Evolutionary conservation across 2,329 filamentous ascomycete species (phyloP).

Genomic region (Chrysoporthe deuterocubensis): DNA sequence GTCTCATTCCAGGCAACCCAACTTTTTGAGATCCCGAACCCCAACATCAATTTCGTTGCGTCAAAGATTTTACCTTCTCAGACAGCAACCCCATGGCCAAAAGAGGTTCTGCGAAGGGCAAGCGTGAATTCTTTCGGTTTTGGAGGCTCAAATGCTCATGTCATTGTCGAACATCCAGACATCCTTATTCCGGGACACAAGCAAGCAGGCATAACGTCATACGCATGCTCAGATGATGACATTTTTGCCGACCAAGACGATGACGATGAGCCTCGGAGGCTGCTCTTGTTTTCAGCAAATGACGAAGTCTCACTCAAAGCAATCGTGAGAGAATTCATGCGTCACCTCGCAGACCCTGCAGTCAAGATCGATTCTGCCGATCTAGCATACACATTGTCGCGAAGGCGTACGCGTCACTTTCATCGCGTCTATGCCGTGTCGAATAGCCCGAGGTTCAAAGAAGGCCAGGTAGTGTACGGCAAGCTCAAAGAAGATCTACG

Average conservation of each 20-base stretch:
- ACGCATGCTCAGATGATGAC: background rate
- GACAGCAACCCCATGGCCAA: too few relatives aligned
- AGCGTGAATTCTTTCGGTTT: too few relatives aligned
- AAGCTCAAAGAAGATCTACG: slow-evolving; percentile 10
- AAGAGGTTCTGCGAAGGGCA: too few relatives aligned
- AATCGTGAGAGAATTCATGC: background rate
- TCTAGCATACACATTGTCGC: slow-evolving; percentile 30
- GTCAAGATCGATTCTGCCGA: slow-evolving; percentile 14
- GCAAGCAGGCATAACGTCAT: background rate
- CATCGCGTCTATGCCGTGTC: slow-evolving; percentile 23
- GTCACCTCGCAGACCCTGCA: slow-evolving; percentile 1
- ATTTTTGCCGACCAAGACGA: background rate
- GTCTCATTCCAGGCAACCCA: slow-evolving; percentile 53
- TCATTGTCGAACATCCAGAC: too few relatives aligned
- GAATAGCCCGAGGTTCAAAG: background rate
- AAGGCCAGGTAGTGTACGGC: slow-evolving; percentile 3
- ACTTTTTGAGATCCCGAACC: slow-evolving; percentile 55
- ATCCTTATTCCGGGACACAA: too few relatives aligned
- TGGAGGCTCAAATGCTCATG: too few relatives aligned
- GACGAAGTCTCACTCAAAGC: slow-evolving; percentile 30
- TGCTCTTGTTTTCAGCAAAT: slow-evolving; percentile 26
- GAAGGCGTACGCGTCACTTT: slow-evolving; percentile 20
- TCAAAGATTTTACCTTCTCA: too few relatives aligned
- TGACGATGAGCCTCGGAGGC: slow-evolving; percentile 6
- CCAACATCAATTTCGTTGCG: too few relatives aligned